These are phyloP conservation scores for Pyropia haitanensis DNA, from an alignment of 23 red algal genomes.

Conservation along the genomic window DNA sequence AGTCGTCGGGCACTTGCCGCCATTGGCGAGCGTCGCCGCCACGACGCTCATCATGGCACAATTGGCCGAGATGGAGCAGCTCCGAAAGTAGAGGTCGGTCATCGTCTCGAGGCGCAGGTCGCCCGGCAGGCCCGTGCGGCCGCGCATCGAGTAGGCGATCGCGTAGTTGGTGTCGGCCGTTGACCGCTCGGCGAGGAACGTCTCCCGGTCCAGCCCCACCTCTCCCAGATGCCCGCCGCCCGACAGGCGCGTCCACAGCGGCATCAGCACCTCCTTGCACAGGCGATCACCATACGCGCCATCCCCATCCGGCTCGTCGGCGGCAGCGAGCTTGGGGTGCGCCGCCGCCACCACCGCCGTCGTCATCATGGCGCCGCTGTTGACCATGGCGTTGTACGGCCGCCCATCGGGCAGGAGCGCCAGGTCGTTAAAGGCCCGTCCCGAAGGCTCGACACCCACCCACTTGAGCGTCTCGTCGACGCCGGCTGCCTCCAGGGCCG, in stretches of 20 bases:
- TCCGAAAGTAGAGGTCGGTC: slow-evolving; percentile 35
- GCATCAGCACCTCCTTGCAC: slow-evolving; percentile 15
- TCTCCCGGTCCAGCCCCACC: slow-evolving; percentile 19
- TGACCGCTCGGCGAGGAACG: slow-evolving; percentile 28
- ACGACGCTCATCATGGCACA: slow-evolving; percentile 30
- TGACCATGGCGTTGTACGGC: slow-evolving; percentile 40
- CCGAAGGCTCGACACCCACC: slow-evolving; percentile 32
- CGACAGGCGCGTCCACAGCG: slow-evolving; percentile 15
- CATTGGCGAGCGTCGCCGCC: slow-evolving; percentile 37
- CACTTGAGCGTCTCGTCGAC: slow-evolving; percentile 11
- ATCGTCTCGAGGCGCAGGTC: slow-evolving; percentile 9
- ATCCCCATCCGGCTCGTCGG: slow-evolving; percentile 17
- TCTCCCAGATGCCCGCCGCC: slow-evolving; percentile 15
- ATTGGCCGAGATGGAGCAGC: slow-evolving; percentile 34
- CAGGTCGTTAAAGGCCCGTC: slow-evolving; percentile 37
- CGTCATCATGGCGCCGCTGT: slow-evolving; percentile 43
- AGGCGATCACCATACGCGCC: slow-evolving; percentile 9
- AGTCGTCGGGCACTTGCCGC: slow-evolving; percentile 30
- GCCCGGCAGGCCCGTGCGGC: slow-evolving; percentile 16
- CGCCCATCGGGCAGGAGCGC: slow-evolving; percentile 22
- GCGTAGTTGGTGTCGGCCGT: slow-evolving; percentile 29
- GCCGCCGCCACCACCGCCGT: slow-evolving; percentile 21
- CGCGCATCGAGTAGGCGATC: slow-evolving; percentile 24
- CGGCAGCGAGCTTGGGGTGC: slow-evolving; percentile 6
- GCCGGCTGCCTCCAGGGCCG: slow-evolving; percentile 18